Evolutionary conservation across 2,329 filamentous ascomycete species (phyloP).

Genomic region (Leptographium procerum): DNA sequence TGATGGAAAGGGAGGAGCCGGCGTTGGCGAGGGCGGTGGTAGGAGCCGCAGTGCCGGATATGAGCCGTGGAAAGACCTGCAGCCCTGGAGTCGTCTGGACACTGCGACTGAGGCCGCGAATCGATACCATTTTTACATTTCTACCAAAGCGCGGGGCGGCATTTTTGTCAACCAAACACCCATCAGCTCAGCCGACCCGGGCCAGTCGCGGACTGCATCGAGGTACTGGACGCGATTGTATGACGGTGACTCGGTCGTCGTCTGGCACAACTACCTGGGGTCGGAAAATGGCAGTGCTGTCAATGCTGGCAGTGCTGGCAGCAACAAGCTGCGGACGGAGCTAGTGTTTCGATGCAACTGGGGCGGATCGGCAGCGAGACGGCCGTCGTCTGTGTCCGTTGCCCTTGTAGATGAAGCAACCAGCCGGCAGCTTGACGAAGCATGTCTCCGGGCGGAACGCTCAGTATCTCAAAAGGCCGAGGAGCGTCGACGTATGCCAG

Average conservation of each 20-base stretch:
- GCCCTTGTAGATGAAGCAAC: constrained; percentile 25
- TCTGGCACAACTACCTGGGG: constrained; percentile 43
- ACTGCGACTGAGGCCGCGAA: constrained; percentile 32
- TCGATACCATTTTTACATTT: constrained; percentile 56
- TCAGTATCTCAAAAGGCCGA: constrained; percentile 29
- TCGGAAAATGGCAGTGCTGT: too few species aligned
- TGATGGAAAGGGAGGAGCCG: constrained; percentile 38
- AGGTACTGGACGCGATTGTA: constrained; percentile 57
- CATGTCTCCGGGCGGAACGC: constrained; percentile 33
- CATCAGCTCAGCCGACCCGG: constrained; percentile 44
- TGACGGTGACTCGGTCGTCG: constrained; percentile 63
- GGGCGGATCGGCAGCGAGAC: constrained; percentile 38
- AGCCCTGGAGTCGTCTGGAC: constrained; percentile 43
- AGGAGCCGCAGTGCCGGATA: constrained; percentile 42
- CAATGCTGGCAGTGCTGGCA: constrained; percentile 5
- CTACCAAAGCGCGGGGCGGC: constrained; percentile 65
- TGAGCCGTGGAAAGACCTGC: constrained; percentile 43
- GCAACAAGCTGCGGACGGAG: constrained; percentile 19
- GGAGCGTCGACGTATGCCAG: constrained; percentile 28
- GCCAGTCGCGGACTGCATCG: constrained; percentile 43
- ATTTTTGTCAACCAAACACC: constrained; percentile 67
- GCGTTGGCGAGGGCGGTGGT: background rate
- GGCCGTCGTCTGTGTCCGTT: constrained; percentile 17
- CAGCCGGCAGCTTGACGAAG: constrained; percentile 36
- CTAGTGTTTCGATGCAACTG: constrained; percentile 43